Conservation (phyloP, 1,284 basidiomycete species). For the Ganoderma meredithae region DNA sequence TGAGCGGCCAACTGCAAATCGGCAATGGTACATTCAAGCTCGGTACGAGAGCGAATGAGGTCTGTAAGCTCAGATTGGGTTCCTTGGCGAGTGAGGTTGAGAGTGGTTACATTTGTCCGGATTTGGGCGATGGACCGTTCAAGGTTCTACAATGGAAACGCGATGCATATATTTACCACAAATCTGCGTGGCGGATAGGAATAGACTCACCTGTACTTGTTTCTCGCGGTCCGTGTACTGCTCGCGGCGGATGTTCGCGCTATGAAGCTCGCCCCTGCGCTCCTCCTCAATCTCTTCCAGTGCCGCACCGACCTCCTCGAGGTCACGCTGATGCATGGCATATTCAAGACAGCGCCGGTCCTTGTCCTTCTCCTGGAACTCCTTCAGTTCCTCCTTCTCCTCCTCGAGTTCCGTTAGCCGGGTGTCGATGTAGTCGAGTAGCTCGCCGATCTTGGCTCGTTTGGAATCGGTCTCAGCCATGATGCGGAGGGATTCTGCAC, state of each 20-base stretch:
- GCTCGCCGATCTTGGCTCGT: constrained; percentile 89
- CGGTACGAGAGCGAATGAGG: constrained; percentile 78
- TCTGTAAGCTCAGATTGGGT: constrained; percentile 82
- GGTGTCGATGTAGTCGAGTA: constrained; percentile 91
- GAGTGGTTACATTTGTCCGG: constrained; percentile 76
- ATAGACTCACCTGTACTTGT: constrained; percentile 71
- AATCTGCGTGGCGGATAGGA: not conserved
- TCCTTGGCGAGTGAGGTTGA: constrained; percentile 73
- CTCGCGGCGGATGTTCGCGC: constrained; percentile 81
- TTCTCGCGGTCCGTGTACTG: constrained; percentile 88
- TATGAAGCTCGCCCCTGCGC: constrained; percentile 82
- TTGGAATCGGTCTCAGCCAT: constrained; percentile 97
- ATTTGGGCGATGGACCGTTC: constrained; percentile 79
- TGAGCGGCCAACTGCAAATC: constrained; percentile 77
- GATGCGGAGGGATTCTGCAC: constrained; percentile 91
- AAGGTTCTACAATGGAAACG: constrained; percentile 56
- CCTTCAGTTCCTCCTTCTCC: constrained; percentile 97
- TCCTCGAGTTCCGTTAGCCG: constrained; percentile 92
- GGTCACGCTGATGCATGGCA: constrained; percentile 89
- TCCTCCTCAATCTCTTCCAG: constrained; percentile 89
- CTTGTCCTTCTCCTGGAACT: constrained; percentile 96
- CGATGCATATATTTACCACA: not conserved
- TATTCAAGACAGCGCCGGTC: constrained; percentile 96
- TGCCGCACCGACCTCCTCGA: constrained; percentile 87
- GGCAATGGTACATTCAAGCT: constrained; percentile 84